Evolutionary conservation across 305 asterid species (phyloP).

Genomic region (Fraxinus xanthoxyloides): DNA sequence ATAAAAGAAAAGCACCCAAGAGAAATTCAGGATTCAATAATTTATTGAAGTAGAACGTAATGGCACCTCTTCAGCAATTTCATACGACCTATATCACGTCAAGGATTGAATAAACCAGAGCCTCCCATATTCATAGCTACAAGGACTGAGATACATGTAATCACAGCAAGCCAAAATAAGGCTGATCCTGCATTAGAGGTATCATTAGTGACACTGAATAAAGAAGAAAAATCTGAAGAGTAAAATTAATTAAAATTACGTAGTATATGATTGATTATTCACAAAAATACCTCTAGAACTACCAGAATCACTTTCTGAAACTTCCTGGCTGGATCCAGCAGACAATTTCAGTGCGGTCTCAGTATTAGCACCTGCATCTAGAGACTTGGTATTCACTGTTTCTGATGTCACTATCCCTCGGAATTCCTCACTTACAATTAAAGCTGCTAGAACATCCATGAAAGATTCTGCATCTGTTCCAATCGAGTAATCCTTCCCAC

Average conservation of each 20-base stretch:
- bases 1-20: slow-evolving; percentile 9
- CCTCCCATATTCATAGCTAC: slow-evolving; percentile 71
- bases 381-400: slow-evolving; percentile 46
- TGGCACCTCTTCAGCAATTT: slow-evolving; percentile 10
- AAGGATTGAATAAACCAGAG: slow-evolving; percentile 87
- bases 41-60: slow-evolving; percentile 12
- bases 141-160: slow-evolving; percentile 73
- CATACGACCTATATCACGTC: slow-evolving; percentile 20
- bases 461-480: slow-evolving; percentile 67
- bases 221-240: slow-evolving; percentile 9
- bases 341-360: slow-evolving; percentile 35
- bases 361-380: slow-evolving; percentile 29
- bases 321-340: slow-evolving; percentile 38
- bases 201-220: neutral
- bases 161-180: slow-evolving; percentile 72
- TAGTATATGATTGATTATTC: slow-evolving; percentile 1
- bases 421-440: slow-evolving; percentile 91
- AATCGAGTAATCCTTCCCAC: slow-evolving; percentile 26
- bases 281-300: slow-evolving; percentile 53
- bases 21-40: slow-evolving; percentile 7
- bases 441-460: slow-evolving; percentile 76
- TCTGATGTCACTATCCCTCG: slow-evolving; percentile 89
- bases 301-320: slow-evolving; percentile 38
- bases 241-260: neutral
- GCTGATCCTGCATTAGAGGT: slow-evolving; percentile 55